Base-by-base conservation (phyloP, 768 basidiomycete genomes). In the Lactarius trivialis region DNA sequence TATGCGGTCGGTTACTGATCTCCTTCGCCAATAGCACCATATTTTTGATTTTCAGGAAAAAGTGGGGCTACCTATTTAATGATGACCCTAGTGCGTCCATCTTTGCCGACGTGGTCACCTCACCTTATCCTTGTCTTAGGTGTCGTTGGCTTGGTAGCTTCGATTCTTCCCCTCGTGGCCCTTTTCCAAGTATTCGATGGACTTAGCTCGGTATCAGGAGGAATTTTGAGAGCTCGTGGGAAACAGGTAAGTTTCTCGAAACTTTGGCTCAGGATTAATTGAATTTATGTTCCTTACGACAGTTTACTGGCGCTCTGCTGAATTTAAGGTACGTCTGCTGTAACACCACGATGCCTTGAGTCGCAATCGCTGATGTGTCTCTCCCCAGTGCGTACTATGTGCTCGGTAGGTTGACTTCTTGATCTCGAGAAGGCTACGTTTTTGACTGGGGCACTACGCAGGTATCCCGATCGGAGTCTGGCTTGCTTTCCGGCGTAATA, bases 141-240 rank as follows among this genome's bases (percentile, higher is more conserved):
- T 60, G 77, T 79, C 60, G 78, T 82, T 52, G 45, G 64, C 8
- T 64, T 85, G 2, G 85, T 86, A n/a, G 78, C 84, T 0, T 65
- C 69, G 4, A 76, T 86, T 56, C 70, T 88, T 45, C 83, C 86
- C 2, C n/a, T 75, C 54, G 84, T 96, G 5, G 84, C 86, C 8
- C 76, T 89, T 30, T 89, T 86, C 78, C 89, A 97, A 73, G 83
- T 96, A 4, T 88, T 94, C 60, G 96, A 99, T 68, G 91, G 87
- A 0, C 77, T 84, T 12, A 71, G 80, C 2, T 85, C 81, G 0
- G 82, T 93, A 6, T 79, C 84, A 0, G 81, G 79, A 7, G 94
- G 94, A 3, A 83, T 97, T 63, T 78, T 98, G 58, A 81, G 96
- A 49, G 88, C 94, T 0, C 76, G 84, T 41, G 94, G 94, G 24